These are phyloP conservation scores for Claviceps arundinis DNA, from an alignment of 2,329 filamentous ascomycete genomes.

Conservation along the genomic window DNA sequence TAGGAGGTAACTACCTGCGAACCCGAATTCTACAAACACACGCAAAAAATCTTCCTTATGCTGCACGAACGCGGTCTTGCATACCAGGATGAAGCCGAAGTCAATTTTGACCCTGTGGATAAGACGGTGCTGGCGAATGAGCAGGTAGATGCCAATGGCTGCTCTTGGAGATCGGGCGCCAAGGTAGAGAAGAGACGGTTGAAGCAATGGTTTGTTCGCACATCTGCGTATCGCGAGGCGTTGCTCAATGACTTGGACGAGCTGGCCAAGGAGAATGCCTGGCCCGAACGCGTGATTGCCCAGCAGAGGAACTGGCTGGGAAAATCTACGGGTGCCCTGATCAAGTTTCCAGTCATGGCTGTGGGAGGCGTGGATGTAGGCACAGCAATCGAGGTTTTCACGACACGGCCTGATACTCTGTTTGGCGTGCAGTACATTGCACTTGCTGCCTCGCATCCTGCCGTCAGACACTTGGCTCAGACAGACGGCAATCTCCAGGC, in stretches of 20 bases:
- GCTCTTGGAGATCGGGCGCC: conserved; percentile 77
- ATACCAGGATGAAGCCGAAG: conserved; percentile 69
- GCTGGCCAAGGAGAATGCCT: conserved; percentile 49
- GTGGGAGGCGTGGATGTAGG: conserved; percentile 26
- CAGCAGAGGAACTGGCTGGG: conserved; percentile 88
- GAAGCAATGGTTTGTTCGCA: conserved; percentile 84
- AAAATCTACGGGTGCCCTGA: conserved; percentile 57
- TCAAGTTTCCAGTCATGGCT: conserved; percentile 53
- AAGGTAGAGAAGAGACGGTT: conserved; percentile 67
- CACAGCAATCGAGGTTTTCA: conserved; percentile 58
- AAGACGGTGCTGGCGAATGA: conserved; percentile 85
- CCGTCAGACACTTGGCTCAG: conserved; percentile 49
- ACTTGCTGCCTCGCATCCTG: conserved; percentile 57
- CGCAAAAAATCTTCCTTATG: conserved; percentile 71
- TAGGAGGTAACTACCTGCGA: conserved; percentile 78
- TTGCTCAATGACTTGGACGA: conserved; percentile 58
- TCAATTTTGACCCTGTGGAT: conserved; percentile 86
- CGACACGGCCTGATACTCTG: conserved; percentile 76
- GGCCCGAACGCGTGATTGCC: conserved; percentile 70
- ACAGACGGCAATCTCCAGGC: conserved; percentile 47
- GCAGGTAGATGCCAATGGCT: conserved; percentile 77
- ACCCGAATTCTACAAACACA: conserved; percentile 79
- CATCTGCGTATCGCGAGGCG: conserved; percentile 63
- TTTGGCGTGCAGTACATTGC: conserved; percentile 78
- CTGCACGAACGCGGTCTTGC: conserved; percentile 62